Evolutionary conservation across 1,284 basidiomycete species (phyloP), one percentile per base, ranked within the genome.

Genomic region (Ganoderma meredithae): DNA sequence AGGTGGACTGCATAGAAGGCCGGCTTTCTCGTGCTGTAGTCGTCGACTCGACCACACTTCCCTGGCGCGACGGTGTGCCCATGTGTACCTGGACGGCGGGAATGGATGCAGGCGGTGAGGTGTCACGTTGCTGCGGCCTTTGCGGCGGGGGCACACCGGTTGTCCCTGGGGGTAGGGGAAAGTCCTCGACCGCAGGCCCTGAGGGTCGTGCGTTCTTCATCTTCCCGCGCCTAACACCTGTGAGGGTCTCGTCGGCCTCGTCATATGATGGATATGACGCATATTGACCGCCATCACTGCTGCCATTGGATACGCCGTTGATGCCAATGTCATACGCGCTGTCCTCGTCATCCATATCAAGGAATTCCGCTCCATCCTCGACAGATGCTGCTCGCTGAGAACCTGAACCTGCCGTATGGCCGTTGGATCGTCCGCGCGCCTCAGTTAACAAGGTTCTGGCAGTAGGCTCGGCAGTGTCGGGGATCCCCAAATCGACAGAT

Each of bases 321-420:
- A 66, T 70, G 53, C 75, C 70, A 27, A 72, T 67, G 27, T 77
- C 77, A 67, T 78, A 75, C 39, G 73, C 66, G 67, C 79, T 80
- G 64, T 80, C 79, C 49, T 76, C 76, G 44, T 89, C 89, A 15
- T 85, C 86, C 80, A 91, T 79, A 74, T 92, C 90, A 55, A 91
- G 79, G 75, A 92, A 92, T 72, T 89, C 86, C 71, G 79, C 81
- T 65, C 81, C 77, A 61, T 74, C 75, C 47, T 77, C 75, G 17
- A 73, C 68, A 74, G 73, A 71, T 69, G 69, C 68, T 66, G 69
- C 71, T 27, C 68, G 66, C 19, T 64, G 58, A 36, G 65, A 64
- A 25, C 22, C 64, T 27, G 65, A 8, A 47, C 36, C 36, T 36
- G 44, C 66, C 62, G 17, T 15, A 31, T 22, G 60, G 49, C 55